Evolutionary conservation across 2,329 filamentous ascomycete species (phyloP).

Genomic region (Bipolaris zeicola): DNA sequence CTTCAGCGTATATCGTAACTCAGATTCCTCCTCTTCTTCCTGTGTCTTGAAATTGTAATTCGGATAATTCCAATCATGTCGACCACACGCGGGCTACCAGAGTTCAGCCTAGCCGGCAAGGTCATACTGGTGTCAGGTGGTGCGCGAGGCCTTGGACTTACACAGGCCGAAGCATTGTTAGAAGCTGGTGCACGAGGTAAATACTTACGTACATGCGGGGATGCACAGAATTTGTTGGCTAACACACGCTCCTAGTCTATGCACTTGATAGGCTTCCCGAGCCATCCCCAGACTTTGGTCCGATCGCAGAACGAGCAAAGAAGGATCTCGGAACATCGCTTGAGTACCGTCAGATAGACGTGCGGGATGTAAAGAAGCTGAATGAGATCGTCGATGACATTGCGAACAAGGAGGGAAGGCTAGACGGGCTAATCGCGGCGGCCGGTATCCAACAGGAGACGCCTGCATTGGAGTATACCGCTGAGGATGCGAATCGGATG

Average conservation of each 20-base stretch:
- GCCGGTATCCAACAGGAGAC: slow-evolving; percentile 84
- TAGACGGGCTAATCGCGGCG: slow-evolving; percentile 80
- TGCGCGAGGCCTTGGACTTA: slow-evolving; percentile 73
- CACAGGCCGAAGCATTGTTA: slow-evolving; percentile 73
- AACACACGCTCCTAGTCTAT: slow-evolving; percentile 58
- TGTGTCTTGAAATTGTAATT: not conserved
- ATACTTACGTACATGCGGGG: not conserved
- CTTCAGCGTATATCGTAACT: not conserved
- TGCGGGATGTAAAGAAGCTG: slow-evolving; percentile 71
- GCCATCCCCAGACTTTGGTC: slow-evolving; percentile 67
- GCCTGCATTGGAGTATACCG: slow-evolving; percentile 76
- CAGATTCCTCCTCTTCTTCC: not conserved
- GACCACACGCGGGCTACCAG: slow-evolving; percentile 59
- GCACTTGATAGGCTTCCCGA: slow-evolving; percentile 66
- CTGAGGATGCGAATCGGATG: slow-evolving; percentile 66
- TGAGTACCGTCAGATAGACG: slow-evolving; percentile 79
- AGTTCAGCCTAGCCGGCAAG: slow-evolving; percentile 76
- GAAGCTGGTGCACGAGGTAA: slow-evolving; percentile 74
- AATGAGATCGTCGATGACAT: slow-evolving; percentile 72
- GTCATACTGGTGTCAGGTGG: slow-evolving; percentile 74
- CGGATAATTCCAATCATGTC: slow-evolving; percentile 19
- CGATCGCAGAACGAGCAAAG: slow-evolving; percentile 66
- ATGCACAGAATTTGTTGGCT: not conserved
- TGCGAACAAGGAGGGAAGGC: slow-evolving; percentile 68
- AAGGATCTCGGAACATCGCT: slow-evolving; percentile 70